Evolutionary conservation across 140 eudicot genomes (phyloP).

Genomic region (Bidens hawaiensis): DNA sequence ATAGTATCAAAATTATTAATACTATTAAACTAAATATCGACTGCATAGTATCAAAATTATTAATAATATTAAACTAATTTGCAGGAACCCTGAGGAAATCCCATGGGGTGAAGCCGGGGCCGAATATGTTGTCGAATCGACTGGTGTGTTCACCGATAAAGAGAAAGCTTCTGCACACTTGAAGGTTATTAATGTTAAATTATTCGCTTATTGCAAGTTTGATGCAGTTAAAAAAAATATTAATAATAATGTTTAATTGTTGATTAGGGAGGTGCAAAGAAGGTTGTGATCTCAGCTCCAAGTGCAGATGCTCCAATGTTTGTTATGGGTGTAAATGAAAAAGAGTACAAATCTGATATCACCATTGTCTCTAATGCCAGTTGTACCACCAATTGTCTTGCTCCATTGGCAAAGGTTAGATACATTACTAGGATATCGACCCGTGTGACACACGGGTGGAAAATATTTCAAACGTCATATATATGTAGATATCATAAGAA

Average conservation of each 20-base stretch:
- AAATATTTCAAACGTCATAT: too few species aligned
- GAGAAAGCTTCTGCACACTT: constrained; percentile 89
- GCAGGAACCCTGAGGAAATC: constrained; percentile 86
- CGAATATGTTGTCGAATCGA: constrained; percentile 75
- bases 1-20: too few species aligned
- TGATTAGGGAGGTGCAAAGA: constrained; percentile 87
- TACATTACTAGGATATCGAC: too few species aligned
- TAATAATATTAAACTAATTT: background rate
- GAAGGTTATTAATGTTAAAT: constrained; percentile 37
- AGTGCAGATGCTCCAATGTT: constrained; percentile 82
- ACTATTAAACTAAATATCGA: too few species aligned
- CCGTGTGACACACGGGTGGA: too few species aligned
- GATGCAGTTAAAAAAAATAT: too few species aligned
- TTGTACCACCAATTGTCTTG: constrained; percentile 41
- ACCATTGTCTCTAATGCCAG: constrained; percentile 39
- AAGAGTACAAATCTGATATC: constrained; percentile 35
- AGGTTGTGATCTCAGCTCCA: constrained; percentile 86
- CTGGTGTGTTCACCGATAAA: constrained; percentile 83
- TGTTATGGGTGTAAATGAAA: constrained; percentile 51
- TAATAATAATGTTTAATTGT: too few species aligned
- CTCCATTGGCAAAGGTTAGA: constrained; percentile 38
- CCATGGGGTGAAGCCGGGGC: constrained; percentile 93
- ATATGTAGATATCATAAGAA: too few species aligned
- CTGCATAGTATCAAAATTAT: too few species aligned
- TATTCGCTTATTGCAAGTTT: constrained; percentile 3